Evolutionary conservation across 371 early-diverging fungal species (phyloP), one percentile per base, ranked within the genome.

Genomic region (Batrachochytrium dendrobatidis): DNA sequence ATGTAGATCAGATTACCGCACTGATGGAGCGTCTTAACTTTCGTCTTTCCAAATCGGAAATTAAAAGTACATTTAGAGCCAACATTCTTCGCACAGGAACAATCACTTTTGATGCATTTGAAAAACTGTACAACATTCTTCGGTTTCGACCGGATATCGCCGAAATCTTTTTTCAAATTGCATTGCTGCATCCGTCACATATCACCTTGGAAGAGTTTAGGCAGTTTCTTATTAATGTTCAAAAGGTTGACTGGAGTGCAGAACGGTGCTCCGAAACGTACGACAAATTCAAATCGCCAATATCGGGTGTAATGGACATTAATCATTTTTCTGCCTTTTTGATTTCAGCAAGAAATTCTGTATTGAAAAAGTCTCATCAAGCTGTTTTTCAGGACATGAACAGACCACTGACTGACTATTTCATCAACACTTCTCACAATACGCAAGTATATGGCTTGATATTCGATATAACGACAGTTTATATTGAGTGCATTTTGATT

Each of bases 391-490:
- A 72, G 48, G 74, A 75, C 56, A 79, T 81, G 80, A 63, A 62
- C 20, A 71, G 72, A 46, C 86, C 89, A 5, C 59, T 91, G 18
- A 77, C 72, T 52, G 77, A 84, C 61, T 92, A 92, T 68, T 90
- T 73, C 45, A 86, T 91, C 56, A 79, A 82, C 54, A 81, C 87
- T 0, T 86, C 86, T 15, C 93, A 92, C 63, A 92, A 92, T 66
- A 92, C 93, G n/a, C n/a, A n/a, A n/a, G n/a, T n/a, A n/a, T n/a
- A 60, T 87, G 66, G 22, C 55, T 45, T 7, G 15, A 24, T 20
- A 24, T 45, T 6, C 26, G 25, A 55, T 5, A 59, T 12, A 15
- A n/a, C 56, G 18, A 12, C 25, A 12, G 32, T 60, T 15, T 32
- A 10, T 12, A 24, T 34, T 61, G 10, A 35, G 6, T 15, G 50